These are phyloP conservation scores for Verticillium nubilum DNA, from an alignment of 2,329 filamentous ascomycete genomes.

Conservation along the genomic window DNA sequence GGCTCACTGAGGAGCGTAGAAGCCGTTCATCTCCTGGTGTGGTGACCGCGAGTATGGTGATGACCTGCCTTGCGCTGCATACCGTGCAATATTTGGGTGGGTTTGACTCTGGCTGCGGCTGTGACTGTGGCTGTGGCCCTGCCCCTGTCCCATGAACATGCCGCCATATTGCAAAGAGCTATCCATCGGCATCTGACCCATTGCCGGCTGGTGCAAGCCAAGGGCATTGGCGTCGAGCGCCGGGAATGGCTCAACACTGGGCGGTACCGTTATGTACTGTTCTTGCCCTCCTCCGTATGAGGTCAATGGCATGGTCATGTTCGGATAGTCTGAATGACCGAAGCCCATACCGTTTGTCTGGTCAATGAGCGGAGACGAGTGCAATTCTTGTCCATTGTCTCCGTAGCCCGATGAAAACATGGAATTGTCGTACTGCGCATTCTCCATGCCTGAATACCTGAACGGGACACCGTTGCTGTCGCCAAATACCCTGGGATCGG, in stretches of 20 bases:
- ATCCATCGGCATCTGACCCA: slow-evolving; percentile 19
- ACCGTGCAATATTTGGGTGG: slow-evolving; percentile 26
- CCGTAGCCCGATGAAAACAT: slow-evolving; percentile 5
- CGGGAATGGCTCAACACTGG: slow-evolving; percentile 29
- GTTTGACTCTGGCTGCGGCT: slow-evolving; percentile 23
- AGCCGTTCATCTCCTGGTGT: slow-evolving; percentile 27
- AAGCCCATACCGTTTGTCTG: slow-evolving; percentile 9
- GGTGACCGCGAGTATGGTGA: slow-evolving; percentile 38
- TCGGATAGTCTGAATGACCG: slow-evolving; percentile 20
- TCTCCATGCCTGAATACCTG: neutral
- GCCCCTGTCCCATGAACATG: slow-evolving; percentile 16
- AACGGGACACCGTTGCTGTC: neutral
- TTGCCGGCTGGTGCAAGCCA: slow-evolving; percentile 20
- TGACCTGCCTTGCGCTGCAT: slow-evolving; percentile 31
- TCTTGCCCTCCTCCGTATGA: slow-evolving; percentile 17
- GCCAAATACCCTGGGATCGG: neutral
- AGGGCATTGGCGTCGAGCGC: slow-evolving; percentile 4
- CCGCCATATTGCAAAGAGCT: slow-evolving; percentile 1
- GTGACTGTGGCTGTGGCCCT: slow-evolving; percentile 15
- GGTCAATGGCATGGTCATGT: slow-evolving; percentile 23
- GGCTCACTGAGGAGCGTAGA: slow-evolving; percentile 21
- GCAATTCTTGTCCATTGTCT: slow-evolving; percentile 1
- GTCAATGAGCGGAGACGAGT: slow-evolving; percentile 5
- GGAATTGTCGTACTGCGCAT: slow-evolving; percentile 3
- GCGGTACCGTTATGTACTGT: slow-evolving; percentile 24